phyloP scores from a whole-genome alignment of 2,329 filamentous ascomycete species.

The Colletotrichum falcatum region DNA sequence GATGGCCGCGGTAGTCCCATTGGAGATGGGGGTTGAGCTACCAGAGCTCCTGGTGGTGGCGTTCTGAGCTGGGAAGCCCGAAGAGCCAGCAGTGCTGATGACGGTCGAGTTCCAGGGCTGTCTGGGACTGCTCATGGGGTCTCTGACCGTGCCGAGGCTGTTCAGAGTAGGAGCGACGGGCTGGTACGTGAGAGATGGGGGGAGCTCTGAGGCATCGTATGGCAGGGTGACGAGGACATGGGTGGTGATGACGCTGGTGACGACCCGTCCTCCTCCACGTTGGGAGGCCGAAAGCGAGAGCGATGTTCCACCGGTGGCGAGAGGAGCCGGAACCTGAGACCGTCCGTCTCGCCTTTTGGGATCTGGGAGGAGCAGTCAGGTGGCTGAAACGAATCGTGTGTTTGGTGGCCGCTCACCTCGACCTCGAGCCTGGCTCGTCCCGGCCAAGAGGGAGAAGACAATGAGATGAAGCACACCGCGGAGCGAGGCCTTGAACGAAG shows the following conservation, averaged over 20 bases:
- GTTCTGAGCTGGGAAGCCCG: background rate
- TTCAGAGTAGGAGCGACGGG: background rate
- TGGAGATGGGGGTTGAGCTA: no score
- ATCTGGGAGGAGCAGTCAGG: background rate
- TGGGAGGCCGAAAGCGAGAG: background rate
- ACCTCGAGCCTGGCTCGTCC: slow-evolving; percentile 6
- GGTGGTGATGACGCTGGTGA: slow-evolving; percentile 21
- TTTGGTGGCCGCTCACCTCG: background rate
- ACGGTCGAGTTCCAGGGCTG: background rate
- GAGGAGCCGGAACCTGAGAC: background rate
- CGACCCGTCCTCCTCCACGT: background rate
- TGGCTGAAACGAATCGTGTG: no score
- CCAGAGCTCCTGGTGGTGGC: no score
- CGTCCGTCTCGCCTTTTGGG: background rate
- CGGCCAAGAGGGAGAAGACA: background rate
- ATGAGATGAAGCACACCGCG: background rate
- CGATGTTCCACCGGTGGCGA: background rate
- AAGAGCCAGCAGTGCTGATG: background rate
- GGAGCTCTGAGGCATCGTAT: background rate
- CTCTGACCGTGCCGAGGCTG: background rate
- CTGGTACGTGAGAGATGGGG: background rate
- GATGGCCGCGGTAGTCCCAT: no score
- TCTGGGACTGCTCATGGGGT: background rate
- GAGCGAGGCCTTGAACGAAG: background rate
- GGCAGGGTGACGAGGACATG: slow-evolving; percentile 15